phyloP scores from a whole-genome alignment of 805 yeast genomes.

The Schwanniomyces yamadae region DNA sequence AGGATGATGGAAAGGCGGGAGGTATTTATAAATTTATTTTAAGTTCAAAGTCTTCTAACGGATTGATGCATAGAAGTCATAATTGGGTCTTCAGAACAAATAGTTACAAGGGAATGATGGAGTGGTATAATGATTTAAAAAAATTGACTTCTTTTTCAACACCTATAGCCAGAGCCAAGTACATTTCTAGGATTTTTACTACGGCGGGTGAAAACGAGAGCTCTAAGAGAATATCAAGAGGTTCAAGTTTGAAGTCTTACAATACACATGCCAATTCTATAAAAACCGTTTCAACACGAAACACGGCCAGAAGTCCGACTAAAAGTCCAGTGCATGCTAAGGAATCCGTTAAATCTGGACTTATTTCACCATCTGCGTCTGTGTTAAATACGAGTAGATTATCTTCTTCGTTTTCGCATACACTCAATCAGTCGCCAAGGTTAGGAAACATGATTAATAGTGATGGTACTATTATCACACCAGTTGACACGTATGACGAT shows the following conservation, averaged over 20 bases:
- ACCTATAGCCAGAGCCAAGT: conserved; percentile 57
- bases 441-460: conserved; percentile 43
- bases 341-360: conserved; percentile 14
- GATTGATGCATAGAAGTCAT: conserved; percentile 76
- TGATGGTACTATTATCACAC: conserved; percentile 45
- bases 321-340: not conserved
- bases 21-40: conserved; percentile 74
- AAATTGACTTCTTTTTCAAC: conserved; percentile 60
- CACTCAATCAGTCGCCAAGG: conserved; percentile 35
- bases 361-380: conserved; percentile 22
- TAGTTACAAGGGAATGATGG: conserved; percentile 71
- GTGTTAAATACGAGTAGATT: conserved; percentile 19
- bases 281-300: conserved; percentile 11
- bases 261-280: conserved; percentile 15
- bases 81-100: conserved; percentile 96
- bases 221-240: conserved; percentile 14
- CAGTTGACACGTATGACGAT: conserved; percentile 28
- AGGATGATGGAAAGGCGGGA: conserved; percentile 58
- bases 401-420: conserved; percentile 39
- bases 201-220: conserved; percentile 1
- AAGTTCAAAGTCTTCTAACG: conserved; percentile 66
- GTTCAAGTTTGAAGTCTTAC: conserved; percentile 17
- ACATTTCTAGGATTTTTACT: conserved; percentile 24
- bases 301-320: conserved; percentile 1
- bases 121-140: conserved; percentile 81